Conservation (phyloP, 2,329 filamentous ascomycete species). For the Lachnellula willkommii region DNA sequence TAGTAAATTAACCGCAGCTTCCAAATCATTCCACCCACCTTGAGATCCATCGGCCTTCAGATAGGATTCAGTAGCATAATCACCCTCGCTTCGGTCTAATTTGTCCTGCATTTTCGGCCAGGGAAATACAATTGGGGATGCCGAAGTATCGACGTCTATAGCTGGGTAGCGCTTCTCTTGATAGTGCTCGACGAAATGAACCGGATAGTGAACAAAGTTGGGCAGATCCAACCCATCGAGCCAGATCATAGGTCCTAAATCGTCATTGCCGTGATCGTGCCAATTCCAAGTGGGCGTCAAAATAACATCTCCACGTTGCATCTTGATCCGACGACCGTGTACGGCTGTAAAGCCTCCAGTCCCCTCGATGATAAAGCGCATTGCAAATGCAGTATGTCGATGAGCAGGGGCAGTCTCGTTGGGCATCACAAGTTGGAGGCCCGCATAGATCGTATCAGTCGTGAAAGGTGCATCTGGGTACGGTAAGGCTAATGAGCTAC, state of each 20-base stretch:
- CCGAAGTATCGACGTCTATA: conserved; percentile 34
- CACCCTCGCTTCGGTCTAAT: conserved; percentile 31
- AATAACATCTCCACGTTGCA: conserved; percentile 50
- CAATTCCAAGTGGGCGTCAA: conserved; percentile 55
- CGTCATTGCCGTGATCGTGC: conserved; percentile 57
- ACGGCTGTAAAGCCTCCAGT: conserved; percentile 52
- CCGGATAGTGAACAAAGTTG: conserved; percentile 43
- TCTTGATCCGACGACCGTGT: conserved; percentile 46
- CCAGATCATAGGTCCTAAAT: conserved; percentile 50
- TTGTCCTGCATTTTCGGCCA: conserved; percentile 37
- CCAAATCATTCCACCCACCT: not conserved
- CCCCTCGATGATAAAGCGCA: conserved; percentile 54
- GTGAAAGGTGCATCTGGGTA: conserved; percentile 47
- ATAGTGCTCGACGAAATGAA: conserved; percentile 51
- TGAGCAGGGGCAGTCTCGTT: conserved; percentile 52
- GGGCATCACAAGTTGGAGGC: conserved; percentile 52
- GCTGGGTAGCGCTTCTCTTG: conserved; percentile 44
- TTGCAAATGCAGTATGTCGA: conserved; percentile 50
- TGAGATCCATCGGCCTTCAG: conserved; percentile 31
- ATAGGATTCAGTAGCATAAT: conserved; percentile 32
- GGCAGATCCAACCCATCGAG: conserved; percentile 52
- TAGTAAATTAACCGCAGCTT: not conserved
- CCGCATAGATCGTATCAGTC: conserved; percentile 53
- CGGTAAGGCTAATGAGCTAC: not conserved
- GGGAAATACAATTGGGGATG: conserved; percentile 37